Evolutionary conservation across 192 early-diverging fungal species (phyloP).

Genomic region (Geranomyces variabilis): DNA sequence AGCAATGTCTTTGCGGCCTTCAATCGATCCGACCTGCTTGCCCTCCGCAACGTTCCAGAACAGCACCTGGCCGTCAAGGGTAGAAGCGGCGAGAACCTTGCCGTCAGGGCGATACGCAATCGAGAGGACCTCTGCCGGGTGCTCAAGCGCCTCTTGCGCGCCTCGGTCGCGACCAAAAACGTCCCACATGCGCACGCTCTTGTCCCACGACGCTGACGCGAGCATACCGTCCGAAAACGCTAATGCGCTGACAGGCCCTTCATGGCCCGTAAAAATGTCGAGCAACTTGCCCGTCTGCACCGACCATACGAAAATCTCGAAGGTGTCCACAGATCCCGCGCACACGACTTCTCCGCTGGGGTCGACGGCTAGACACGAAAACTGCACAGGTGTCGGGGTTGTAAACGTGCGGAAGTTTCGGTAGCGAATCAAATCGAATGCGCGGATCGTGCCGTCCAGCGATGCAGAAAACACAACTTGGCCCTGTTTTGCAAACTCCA

Average conservation of each 20-base stretch:
- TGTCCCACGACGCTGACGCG: constrained; percentile 92
- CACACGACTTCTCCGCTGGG: constrained; percentile 96
- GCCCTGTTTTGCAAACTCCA: constrained; percentile 91
- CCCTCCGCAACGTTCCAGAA: constrained; percentile 91
- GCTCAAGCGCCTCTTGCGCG: constrained; percentile 75
- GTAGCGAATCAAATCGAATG: constrained; percentile 95
- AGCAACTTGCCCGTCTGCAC: constrained; percentile 98
- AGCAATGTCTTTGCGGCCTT: constrained; percentile 90
- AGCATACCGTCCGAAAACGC: constrained; percentile 85
- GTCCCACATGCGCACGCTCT: constrained; percentile 87
- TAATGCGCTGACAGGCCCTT: constrained; percentile 84
- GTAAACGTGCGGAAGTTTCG: constrained; percentile 98
- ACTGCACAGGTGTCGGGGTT: constrained; percentile 93
- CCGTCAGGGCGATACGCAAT: constrained; percentile 90
- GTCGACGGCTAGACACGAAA: constrained; percentile 90
- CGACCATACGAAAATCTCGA: constrained; percentile 98
- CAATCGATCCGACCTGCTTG: constrained; percentile 74
- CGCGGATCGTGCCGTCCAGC: constrained; percentile 97
- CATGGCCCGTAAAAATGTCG: constrained; percentile 91
- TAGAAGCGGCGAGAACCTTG: constrained; percentile 81
- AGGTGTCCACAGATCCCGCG: constrained; percentile 90
- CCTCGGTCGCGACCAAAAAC: constrained; percentile 82
- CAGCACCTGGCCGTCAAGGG: constrained; percentile 88
- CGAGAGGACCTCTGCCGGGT: constrained; percentile 82
- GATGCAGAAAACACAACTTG: constrained; percentile 94